Evolutionary conservation across 306 rosid genomes (phyloP).

Genomic region (Canavalia ensiformis): DNA sequence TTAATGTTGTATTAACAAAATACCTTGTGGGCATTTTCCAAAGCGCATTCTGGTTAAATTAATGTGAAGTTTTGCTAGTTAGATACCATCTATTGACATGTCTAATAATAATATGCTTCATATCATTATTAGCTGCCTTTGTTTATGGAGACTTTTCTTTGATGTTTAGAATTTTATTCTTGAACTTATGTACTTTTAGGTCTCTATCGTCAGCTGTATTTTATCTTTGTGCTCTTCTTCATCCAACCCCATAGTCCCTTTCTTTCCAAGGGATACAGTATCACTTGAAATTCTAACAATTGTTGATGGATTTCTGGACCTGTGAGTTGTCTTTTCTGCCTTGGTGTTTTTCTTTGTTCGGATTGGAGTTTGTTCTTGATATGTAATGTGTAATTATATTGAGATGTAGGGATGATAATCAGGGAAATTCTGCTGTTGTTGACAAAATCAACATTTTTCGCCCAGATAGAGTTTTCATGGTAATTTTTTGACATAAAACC

Average conservation of each 20-base stretch:
- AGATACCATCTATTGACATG: conserved; percentile 31
- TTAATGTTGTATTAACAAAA: neutral
- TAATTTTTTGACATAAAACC: conserved; percentile 45
- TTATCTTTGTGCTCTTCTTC: conserved; percentile 80
- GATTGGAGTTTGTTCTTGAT: conserved; percentile 33
- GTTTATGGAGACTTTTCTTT: conserved; percentile 17
- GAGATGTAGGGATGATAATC: conserved; percentile 68
- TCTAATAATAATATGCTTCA: neutral
- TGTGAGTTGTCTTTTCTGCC: conserved; percentile 56
- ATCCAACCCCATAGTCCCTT: conserved; percentile 74
- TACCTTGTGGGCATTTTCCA: neutral
- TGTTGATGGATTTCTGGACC: conserved; percentile 92
- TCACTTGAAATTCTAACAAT: conserved; percentile 70
- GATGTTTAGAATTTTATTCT: conserved; percentile 28
- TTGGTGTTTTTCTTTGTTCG: conserved; percentile 13
- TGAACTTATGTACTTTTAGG: conserved; percentile 59
- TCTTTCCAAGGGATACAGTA: conserved; percentile 69
- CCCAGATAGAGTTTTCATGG: conserved; percentile 93
- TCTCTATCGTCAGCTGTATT: conserved; percentile 81
- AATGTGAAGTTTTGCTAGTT: conserved; percentile 30
- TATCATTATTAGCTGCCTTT: conserved; percentile 34
- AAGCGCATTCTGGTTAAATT: conserved; percentile 1
- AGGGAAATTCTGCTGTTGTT: conserved; percentile 58
- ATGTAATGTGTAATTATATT: conserved; percentile 45
- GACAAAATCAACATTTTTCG: conserved; percentile 92